Base-by-base conservation (phyloP, 495 filamentous ascomycete genomes). In the Apodospora peruviana region DNA sequence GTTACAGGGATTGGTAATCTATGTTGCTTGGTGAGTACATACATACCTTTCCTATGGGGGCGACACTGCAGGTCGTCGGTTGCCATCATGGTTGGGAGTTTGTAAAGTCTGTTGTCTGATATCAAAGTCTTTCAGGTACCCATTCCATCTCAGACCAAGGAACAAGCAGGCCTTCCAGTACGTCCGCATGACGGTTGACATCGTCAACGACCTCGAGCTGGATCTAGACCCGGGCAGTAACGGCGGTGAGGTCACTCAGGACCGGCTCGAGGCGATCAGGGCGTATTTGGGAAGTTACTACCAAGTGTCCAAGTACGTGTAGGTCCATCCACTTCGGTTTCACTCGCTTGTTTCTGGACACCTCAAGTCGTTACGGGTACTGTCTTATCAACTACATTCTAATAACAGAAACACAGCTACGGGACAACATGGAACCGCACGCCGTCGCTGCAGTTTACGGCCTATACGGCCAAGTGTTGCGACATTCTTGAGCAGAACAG, bases 81-180 rank as follows among this genome's bases (percentile, higher is more conserved):
- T n/a, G n/a, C n/a, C n/a, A n/a, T n/a, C n/a, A n/a, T n/a, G n/a
- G n/a, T n/a, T n/a, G n/a, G n/a, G n/a, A n/a, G n/a, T n/a, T n/a
- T n/a, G n/a, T n/a, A n/a, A n/a, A n/a, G 11, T 35, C 16, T 18
- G 25, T 38, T 12, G 12, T 3, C 40, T 25, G 16, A 43, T 27
- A 29, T 17, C 19, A 24, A 2, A 9, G 5, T 4, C 27, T 14
- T 14, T 10, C 27, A 75, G 72, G 72, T 75, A 73, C 36, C 71
- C 72, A 2, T 73, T 72, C 43, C 71, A 76, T 45, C 57, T 76
- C n/a, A 58, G 71, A 10, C 72, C 72, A 1, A 73, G 62, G 40
- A 73, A 69, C 47, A 71, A 55, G 43, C 71, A 71, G 41, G 49
- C 61, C 0, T 55, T 60, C 1, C 71, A 73, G 43, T 76, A 74